A percentile compares a stretch with the other conserved stretches of the same genome.
Evolutionary conservation across 305 asterid genomes (phyloP).

Genomic region (Rubia balearica): DNA sequence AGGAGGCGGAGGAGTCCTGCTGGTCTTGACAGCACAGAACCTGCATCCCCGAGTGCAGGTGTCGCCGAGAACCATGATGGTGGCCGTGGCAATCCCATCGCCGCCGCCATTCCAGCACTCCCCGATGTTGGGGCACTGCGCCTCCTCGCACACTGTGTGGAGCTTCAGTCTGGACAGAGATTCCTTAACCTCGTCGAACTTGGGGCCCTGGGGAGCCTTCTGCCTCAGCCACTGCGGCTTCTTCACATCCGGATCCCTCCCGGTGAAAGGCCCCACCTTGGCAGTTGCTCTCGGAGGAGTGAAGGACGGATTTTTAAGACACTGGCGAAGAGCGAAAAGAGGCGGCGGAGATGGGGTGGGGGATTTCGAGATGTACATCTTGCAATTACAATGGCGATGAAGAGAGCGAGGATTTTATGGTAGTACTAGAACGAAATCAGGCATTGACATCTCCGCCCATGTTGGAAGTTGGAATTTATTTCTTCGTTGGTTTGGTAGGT

Average conservation of each 20-base stretch:
- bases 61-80: conserved; percentile 91
- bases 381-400: neutral
- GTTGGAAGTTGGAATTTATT: neutral
- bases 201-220: conserved; percentile 90
- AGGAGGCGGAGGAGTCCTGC: conserved; percentile 87
- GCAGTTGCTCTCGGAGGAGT: neutral
- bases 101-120: conserved; percentile 99
- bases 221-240: conserved; percentile 91
- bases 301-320: neutral
- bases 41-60: conserved; percentile 96
- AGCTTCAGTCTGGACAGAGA: conserved; percentile 70
- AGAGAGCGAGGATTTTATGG: neutral
- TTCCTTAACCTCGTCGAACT: conserved; percentile 77
- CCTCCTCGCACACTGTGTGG: conserved; percentile 90
- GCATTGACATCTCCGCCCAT: conserved; percentile 7
- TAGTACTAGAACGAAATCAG: neutral
- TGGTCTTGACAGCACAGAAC: conserved; percentile 94
- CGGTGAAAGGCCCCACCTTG: conserved; percentile 55
- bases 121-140: conserved; percentile 98
- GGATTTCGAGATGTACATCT: conserved; percentile 19
- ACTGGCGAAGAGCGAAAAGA: neutral
- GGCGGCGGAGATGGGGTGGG: conserved; percentile 5
- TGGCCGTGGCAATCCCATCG: conserved; percentile 90
- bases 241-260: conserved; percentile 71
- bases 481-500: neutral